These are phyloP conservation scores for Evernia prunastri DNA, from an alignment of 495 filamentous ascomycete genomes.

Conservation along the genomic window DNA sequence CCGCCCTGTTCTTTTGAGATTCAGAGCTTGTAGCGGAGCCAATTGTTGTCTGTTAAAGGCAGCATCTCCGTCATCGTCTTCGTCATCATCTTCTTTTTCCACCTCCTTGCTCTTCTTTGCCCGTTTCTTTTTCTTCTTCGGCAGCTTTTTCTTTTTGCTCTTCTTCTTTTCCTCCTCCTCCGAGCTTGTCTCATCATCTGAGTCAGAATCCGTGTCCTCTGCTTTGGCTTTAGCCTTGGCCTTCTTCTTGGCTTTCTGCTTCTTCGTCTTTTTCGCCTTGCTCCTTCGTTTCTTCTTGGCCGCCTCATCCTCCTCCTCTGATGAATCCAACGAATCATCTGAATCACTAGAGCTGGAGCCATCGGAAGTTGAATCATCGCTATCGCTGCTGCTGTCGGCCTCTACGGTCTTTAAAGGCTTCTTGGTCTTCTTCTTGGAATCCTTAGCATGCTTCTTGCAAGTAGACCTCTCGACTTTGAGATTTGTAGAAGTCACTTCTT, in stretches of 20 bases:
- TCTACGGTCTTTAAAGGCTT: constrained; percentile 32
- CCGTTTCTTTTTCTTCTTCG: constrained; percentile 28
- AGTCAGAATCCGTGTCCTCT: constrained; percentile 34
- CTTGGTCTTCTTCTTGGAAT: constrained; percentile 26
- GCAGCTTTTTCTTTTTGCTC: constrained; percentile 29
- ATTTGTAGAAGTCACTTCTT: constrained; percentile 8
- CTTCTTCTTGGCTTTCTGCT: constrained; percentile 39
- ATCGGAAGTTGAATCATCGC: constrained; percentile 30
- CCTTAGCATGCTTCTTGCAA: constrained; percentile 39
- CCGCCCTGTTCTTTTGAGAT: constrained; percentile 24
- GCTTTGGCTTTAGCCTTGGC: constrained; percentile 35
- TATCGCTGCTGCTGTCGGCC: constrained; percentile 23
- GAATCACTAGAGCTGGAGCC: constrained; percentile 31
- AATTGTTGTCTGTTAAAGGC: constrained; percentile 24
- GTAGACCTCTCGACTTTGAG: constrained; percentile 27
- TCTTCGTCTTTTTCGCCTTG: constrained; percentile 46
- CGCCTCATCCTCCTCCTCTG: constrained; percentile 35
- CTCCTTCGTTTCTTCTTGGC: constrained; percentile 37
- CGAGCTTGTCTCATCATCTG: constrained; percentile 33
- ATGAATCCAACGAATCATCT: constrained; percentile 29
- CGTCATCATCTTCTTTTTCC: constrained; percentile 1
- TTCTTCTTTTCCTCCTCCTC: constrained; percentile 34
- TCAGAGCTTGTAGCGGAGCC: constrained; percentile 26
- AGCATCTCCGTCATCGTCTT: constrained; percentile 24
- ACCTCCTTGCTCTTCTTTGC: constrained; percentile 29